Evolutionary conservation across 257 asterid species (phyloP), one percentile per base, ranked within the genome.

Genomic region (Leonotis leonurus): DNA sequence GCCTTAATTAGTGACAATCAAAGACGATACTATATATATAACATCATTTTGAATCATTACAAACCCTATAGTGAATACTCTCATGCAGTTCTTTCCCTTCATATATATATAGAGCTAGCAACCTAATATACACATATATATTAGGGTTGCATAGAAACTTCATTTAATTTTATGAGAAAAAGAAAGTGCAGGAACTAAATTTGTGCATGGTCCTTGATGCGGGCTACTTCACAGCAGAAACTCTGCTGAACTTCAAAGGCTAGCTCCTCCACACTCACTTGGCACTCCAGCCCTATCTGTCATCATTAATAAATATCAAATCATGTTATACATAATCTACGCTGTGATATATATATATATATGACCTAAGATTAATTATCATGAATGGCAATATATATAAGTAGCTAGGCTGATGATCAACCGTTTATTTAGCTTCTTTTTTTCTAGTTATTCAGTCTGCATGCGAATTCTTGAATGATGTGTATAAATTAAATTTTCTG

Each of bases 261-360:
- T 40, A 92, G 74, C 72, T 92, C 98, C 71, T 92, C 98, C 86
- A 92, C 78, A 56, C 98, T 92, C 75, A 92, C 82, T 67, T 83
- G 83, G 72, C 98, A 92, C 58, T 89, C 97, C 52, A 92, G 71
- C 68, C 98, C 98, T 54, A 92, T 88, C 98, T 92, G 85, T 46
- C 12, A 18, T 51, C 18, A 52, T 26, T 1, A 27, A n/a, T n/a
- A 6, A 53, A 13, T 8, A 3, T 32, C 1, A 30, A 16, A 14
- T 10, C 26, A 29, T 1, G 2, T 39, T 39, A n/a, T 40, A 40
- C 9, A 40, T n/a, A 36, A n/a, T 40, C 33, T 27, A 27, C 33
- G 33, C n/a, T n/a, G n/a, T 9, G 16, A 27, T 3, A 26, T 20
- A 54, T 27, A 32, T 11, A 27, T 4, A 0, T 7, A 29, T 29